Base-by-base conservation (phyloP, 2,329 filamentous ascomycete genomes). In the Colletotrichum siamense region DNA sequence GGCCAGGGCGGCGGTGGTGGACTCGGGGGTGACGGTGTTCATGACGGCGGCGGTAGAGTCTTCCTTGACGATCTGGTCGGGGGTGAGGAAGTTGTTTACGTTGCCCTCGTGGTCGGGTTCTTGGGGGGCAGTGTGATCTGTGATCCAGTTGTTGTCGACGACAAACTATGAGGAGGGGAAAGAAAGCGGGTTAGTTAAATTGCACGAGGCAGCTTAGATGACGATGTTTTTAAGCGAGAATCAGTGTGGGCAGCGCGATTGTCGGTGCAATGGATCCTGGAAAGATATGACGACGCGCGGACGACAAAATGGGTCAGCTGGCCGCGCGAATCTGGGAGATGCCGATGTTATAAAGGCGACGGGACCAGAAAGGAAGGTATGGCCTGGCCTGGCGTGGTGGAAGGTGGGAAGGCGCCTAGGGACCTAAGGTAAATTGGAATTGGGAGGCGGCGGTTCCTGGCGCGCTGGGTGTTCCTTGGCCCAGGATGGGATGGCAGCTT, bases 101-200 rank as follows among this genome's bases (percentile, higher is more conserved):
- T 96, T 98, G 82, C 95, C 94, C 82, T 93, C 89, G 79, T 91
- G 90, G 89, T 98, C 96, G 82, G 92, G 92, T 87, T 98, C 96
- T 86, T 94, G 93, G 76, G 95, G 94, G 57, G 93, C 94, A 75
- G 92, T 92, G 81, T 93, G 92, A 86, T 98, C 96, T 84, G 93
- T 94, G 67, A 92, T 93, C 97, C 97, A 99, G 80, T 91, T 92
- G 80, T 95, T 95, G 90, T 99, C 95, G 79, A 98, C 96, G 81
- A 99, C 95, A 85, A 98, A 99, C 96, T 98, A 84, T 71, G 81
- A 52, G 69, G 36, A 61, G 72, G 55, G 77, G 71, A 80, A 76
- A 72, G 63, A 69, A 71, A 64, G 65, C 49, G 63, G 69, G 75
- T 77, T 64, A 76, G 73, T 69, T 69, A 76, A 72, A 65, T 69